A percentile compares a stretch with the other conserved stretches of the same genome.
Evolutionary conservation across 306 rosid genomes (phyloP).

Genomic region (Prunus mongolica): DNA sequence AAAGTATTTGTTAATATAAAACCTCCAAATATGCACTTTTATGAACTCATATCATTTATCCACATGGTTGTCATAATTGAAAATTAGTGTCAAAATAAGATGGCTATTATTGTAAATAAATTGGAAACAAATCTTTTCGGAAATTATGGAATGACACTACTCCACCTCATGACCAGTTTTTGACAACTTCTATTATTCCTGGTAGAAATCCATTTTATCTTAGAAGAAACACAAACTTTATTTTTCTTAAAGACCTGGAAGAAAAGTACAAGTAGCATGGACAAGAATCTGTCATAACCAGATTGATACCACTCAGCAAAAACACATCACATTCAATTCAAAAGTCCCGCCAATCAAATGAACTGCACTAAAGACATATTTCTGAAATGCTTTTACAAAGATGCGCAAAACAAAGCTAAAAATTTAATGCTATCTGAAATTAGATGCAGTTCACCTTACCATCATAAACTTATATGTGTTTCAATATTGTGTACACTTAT

Average conservation of each 20-base stretch:
- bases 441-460: not conserved
- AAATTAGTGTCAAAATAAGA: no score
- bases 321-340: constrained; percentile 2
- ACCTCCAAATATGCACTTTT: not conserved
- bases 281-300: not conserved
- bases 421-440: not conserved
- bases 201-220: not conserved
- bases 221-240: not conserved
- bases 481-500: not conserved
- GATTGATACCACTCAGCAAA: not conserved
- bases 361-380: not conserved
- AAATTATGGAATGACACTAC: not conserved
- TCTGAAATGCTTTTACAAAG: not conserved
- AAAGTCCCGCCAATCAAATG: not conserved
- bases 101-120: not conserved
- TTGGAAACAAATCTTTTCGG: not conserved
- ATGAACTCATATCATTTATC: not conserved
- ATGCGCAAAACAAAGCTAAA: not conserved
- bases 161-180: not conserved
- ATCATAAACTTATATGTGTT: not conserved
- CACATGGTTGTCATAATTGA: not conserved
- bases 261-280: not conserved
- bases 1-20: not conserved
- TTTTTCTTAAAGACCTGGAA: not conserved
- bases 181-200: not conserved